Evolutionary conservation across 1,284 basidiomycete genomes (phyloP), one percentile per base, ranked within the genome.

Genomic region (Heliocybe sulcata): DNA sequence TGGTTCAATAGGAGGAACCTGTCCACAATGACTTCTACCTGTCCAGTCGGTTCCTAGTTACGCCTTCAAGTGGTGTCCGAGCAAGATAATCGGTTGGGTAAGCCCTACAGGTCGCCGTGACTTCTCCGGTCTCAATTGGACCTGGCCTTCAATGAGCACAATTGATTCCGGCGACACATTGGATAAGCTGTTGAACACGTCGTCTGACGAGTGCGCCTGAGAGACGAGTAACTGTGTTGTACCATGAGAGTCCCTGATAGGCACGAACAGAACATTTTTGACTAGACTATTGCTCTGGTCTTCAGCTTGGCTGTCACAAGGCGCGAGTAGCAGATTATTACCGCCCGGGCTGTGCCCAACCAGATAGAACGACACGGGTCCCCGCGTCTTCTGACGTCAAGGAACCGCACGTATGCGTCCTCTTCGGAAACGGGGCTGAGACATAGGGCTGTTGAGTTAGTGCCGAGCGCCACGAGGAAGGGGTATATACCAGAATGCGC

Each of bases 1-100:
- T 89, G 80, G 68, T 97, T 97, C 58, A 97, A 79, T 35, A 96
- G 69, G 20, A 76, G 82, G 63, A 84, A 86, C 11, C 74, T 72
- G 23, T 82, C 70, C n/a, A 95, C 82, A 29, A 83, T 75, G 19
- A 97, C 80, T 71, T 97, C 94, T 60, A 96, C 78, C 54, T 87
- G 79, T 31, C 92, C 92, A 22, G 84, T 80, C 52, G 73, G 69
- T 53, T 75, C 77, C 82, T 85, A 56, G 53, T 20, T 26, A 45
- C 52, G 52, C 29, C 12, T 38, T 53, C 25, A 53, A 49, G 22
- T 45, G 3, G 10, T 45, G 35, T 22, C n/a, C 29, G 23, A 12
- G 52, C 16, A 45, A 52, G 3, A 52, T 11, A 52, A 33, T 20
- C 22, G 6, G 26, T 9, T 31, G 10, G 31, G 47, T 26, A 45